Evolutionary conservation across 2,329 filamentous ascomycete genomes (phyloP).

Genomic region (Fusarium coicis): DNA sequence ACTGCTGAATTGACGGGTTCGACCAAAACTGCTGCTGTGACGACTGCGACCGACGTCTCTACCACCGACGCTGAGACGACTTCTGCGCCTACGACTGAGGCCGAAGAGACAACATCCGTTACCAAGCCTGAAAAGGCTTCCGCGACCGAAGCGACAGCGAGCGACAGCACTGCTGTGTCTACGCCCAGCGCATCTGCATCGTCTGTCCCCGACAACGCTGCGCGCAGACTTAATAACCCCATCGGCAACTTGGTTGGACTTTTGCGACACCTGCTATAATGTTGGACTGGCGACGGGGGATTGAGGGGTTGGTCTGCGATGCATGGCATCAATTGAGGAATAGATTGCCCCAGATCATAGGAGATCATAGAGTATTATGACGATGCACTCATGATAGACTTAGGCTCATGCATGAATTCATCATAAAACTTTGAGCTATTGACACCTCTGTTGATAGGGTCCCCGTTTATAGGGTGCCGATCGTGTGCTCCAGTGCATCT

Average conservation of each 20-base stretch:
- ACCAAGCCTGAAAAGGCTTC: background rate
- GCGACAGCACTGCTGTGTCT: background rate
- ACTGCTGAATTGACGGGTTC: background rate
- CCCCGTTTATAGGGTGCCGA: rapidly evolving
- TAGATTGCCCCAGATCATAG: background rate
- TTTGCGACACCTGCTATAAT: background rate
- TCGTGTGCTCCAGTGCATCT: background rate
- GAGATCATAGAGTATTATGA: background rate
- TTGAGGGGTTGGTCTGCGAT: too few relatives aligned
- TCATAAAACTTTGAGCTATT: background rate
- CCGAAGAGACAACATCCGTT: background rate
- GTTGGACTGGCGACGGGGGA: rapidly evolving
- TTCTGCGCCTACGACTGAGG: background rate
- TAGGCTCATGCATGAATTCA: background rate
- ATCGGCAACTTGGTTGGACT: constrained; percentile 6
- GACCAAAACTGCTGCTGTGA: background rate
- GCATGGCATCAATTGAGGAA: background rate
- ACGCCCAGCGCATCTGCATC: constrained; percentile 15
- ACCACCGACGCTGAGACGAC: background rate
- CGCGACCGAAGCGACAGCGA: background rate
- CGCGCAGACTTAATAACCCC: constrained; percentile 8
- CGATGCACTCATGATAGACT: background rate
- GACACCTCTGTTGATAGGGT: background rate
- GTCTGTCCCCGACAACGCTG: constrained; percentile 2
- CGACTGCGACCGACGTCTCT: background rate